Evolutionary conservation across 331 rosid species (phyloP).

Genomic region (Quercus tomentella): DNA sequence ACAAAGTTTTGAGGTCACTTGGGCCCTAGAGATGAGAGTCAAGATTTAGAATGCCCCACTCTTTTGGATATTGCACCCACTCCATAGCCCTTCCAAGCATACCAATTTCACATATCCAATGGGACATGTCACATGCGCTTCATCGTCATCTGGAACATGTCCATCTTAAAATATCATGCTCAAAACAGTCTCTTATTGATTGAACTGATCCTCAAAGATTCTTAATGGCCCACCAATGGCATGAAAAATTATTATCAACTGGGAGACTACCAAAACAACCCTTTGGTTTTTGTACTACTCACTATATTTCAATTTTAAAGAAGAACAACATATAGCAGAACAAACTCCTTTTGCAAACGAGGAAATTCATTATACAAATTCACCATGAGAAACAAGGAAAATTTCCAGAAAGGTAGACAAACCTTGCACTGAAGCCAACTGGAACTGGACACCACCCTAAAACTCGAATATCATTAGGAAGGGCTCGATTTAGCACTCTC

Average conservation of each 20-base stretch:
- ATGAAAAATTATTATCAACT: background rate
- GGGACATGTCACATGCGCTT: background rate
- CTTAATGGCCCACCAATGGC: background rate
- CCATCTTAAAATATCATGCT: background rate
- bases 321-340: background rate
- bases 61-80: background rate
- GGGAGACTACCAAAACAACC: background rate
- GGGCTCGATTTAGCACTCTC: constrained; percentile 83
- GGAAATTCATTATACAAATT: constrained; percentile 3
- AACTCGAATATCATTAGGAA: constrained; percentile 81
- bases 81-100: background rate
- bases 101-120: background rate
- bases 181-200: background rate
- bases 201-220: background rate
- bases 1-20: background rate
- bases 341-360: background rate
- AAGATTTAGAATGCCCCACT: background rate
- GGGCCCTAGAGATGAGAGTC: background rate
- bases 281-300: background rate
- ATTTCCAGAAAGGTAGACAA: constrained; percentile 25
- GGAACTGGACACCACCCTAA: constrained; percentile 90
- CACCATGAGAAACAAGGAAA: constrained; percentile 13
- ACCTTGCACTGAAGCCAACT: constrained; percentile 90
- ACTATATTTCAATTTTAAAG: background rate
- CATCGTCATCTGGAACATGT: background rate